Conservation (phyloP, 441 rosid species). For the Gossypium davidsonii region DNA sequence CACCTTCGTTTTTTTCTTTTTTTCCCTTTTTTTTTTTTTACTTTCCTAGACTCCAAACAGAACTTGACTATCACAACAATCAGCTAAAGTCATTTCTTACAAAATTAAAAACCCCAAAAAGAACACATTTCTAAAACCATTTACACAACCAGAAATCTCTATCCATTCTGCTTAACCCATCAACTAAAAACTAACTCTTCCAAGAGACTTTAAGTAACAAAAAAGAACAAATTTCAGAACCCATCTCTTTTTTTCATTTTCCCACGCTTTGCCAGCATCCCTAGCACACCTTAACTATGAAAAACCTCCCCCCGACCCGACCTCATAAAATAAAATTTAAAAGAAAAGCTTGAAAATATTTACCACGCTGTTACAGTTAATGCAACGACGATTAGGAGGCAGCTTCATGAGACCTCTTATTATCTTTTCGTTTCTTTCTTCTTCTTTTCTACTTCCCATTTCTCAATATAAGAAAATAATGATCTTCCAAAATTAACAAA, state of each 20-base stretch:
- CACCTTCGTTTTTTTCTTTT: background rate
- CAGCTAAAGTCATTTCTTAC: background rate
- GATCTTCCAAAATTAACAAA: conserved; percentile 13
- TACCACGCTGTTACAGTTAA: conserved; percentile 95
- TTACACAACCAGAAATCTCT: background rate
- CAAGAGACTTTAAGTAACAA: background rate
- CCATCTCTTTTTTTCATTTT: background rate
- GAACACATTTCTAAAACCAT: background rate
- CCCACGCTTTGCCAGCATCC: background rate
- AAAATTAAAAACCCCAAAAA: background rate
- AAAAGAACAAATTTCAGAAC: background rate
- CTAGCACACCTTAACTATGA: conserved; percentile 1
- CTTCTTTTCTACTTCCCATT: conserved; percentile 84
- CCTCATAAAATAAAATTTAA: no score
- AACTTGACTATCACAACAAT: background rate
- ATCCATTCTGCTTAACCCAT: background rate
- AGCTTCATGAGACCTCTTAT: conserved; percentile 97
- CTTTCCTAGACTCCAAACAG: background rate
- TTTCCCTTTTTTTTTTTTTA: background rate
- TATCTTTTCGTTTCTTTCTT: conserved; percentile 90
- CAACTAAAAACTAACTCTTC: background rate
- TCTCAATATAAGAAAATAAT: conserved; percentile 18
- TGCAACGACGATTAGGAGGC: conserved; percentile 94
- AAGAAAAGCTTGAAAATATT: background rate
- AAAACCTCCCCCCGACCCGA: background rate